Evolutionary conservation across 768 basidiomycete species (phyloP).

Genomic region (Russula sp.): DNA sequence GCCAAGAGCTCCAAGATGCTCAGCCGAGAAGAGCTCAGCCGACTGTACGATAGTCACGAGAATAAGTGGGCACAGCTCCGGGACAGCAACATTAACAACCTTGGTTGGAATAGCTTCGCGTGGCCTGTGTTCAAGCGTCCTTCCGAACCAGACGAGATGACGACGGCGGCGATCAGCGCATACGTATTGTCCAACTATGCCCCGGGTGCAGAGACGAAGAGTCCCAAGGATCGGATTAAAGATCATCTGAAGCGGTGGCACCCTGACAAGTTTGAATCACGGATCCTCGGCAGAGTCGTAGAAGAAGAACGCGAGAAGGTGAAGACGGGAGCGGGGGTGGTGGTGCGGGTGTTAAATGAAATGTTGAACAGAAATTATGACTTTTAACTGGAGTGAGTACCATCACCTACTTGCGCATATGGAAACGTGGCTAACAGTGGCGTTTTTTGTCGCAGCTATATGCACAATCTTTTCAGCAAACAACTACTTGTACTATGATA

Average conservation of each 20-base stretch:
- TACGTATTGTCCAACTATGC: slow-evolving; percentile 60
- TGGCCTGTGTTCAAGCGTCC: slow-evolving; percentile 70
- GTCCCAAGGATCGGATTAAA: slow-evolving; percentile 67
- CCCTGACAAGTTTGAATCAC: slow-evolving; percentile 68
- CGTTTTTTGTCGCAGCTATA: slow-evolving; percentile 18
- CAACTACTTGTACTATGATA: slow-evolving; percentile 30
- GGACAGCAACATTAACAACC: slow-evolving; percentile 39
- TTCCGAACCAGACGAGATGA: slow-evolving; percentile 57
- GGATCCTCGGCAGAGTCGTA: slow-evolving; percentile 59
- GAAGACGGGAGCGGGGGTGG: slow-evolving; percentile 66
- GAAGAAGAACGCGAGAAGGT: slow-evolving; percentile 65
- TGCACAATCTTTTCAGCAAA: slow-evolving; percentile 23
- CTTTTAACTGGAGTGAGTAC: slow-evolving; percentile 29
- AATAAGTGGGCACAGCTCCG: slow-evolving; percentile 52
- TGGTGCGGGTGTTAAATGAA: slow-evolving; percentile 69
- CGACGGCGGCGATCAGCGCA: slow-evolving; percentile 50
- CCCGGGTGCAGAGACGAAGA: slow-evolving; percentile 52
- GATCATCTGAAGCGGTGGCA: slow-evolving; percentile 64
- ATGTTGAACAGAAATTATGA: slow-evolving; percentile 49
- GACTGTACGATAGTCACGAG: slow-evolving; percentile 60
- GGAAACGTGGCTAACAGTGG: neutral
- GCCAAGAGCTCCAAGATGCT: slow-evolving; percentile 43
- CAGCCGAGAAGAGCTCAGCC: slow-evolving; percentile 55
- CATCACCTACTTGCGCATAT: neutral
- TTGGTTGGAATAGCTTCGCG: slow-evolving; percentile 67